phyloP scores from a whole-genome alignment of 164 flowering plant genomes.

The Aristolochia californica region DNA sequence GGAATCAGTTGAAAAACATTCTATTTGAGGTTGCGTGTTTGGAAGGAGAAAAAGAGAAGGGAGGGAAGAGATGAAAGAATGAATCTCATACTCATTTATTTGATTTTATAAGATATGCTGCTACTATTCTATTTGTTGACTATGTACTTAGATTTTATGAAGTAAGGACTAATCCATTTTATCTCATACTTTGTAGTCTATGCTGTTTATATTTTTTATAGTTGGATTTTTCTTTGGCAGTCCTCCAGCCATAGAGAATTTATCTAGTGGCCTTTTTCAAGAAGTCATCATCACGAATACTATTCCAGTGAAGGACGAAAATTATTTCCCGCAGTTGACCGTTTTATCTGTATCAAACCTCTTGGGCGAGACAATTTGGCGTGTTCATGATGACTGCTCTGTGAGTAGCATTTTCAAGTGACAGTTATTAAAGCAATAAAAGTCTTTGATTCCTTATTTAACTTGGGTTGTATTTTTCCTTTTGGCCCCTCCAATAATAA shows the following conservation, averaged over 20 bases:
- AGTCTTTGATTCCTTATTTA: not conserved
- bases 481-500: not conserved
- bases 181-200: not conserved
- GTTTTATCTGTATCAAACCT: constrained; percentile 80
- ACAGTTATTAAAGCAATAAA: too few relatives aligned
- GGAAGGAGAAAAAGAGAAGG: too few relatives aligned
- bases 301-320: constrained; percentile 62
- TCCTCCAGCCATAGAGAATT: constrained; percentile 83
- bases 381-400: constrained; percentile 92
- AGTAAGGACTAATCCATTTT: too few relatives aligned
- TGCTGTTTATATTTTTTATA: not conserved
- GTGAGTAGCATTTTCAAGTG: constrained; percentile 66
- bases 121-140: not conserved
- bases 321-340: constrained; percentile 78
- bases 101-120: not conserved
- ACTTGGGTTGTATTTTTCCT: constrained; percentile 5
- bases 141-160: too few relatives aligned
- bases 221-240: constrained; percentile 23
- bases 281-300: constrained; percentile 87
- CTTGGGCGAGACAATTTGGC: constrained; percentile 87
- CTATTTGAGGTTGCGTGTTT: too few relatives aligned
- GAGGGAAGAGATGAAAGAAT: too few relatives aligned
- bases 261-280: constrained; percentile 80
- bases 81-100: too few relatives aligned
- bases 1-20: too few relatives aligned